Conservation (phyloP, 2,329 filamentous ascomycete genomes). For the Claviceps digitariae region DNA sequence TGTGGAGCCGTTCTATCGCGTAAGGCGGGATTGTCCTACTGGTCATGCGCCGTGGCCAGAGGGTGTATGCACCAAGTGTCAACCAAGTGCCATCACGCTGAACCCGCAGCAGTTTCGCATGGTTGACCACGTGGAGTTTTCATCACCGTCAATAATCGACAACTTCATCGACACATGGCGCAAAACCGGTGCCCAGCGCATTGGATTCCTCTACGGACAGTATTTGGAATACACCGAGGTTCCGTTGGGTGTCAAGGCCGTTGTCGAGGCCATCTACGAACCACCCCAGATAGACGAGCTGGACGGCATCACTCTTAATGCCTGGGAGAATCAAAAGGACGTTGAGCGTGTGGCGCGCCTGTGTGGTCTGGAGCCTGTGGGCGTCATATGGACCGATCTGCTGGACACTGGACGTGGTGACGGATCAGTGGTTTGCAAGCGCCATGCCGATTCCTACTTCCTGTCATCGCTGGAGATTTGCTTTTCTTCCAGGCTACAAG, state of each 20-base stretch:
- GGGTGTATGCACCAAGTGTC: constrained; percentile 95
- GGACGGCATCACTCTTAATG: constrained; percentile 72
- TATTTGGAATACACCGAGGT: constrained; percentile 88
- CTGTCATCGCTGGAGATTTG: constrained; percentile 84
- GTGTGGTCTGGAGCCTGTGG: constrained; percentile 79
- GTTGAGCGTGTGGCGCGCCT: constrained; percentile 67
- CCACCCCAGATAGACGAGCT: constrained; percentile 80
- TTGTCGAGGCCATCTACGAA: constrained; percentile 96
- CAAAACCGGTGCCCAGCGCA: constrained; percentile 64
- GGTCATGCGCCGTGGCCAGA: constrained; percentile 90
- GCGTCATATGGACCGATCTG: constrained; percentile 90
- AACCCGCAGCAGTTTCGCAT: constrained; percentile 90
- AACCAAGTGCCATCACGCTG: constrained; percentile 90
- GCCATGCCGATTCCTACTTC: constrained; percentile 90
- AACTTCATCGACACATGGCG: constrained; percentile 89
- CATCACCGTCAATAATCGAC: constrained; percentile 71
- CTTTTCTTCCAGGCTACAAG: constrained; percentile 80
- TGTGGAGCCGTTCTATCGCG: constrained; percentile 82
- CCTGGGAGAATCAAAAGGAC: constrained; percentile 75
- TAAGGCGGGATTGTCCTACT: constrained; percentile 77
- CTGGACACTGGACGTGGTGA: constrained; percentile 68
- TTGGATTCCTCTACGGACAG: constrained; percentile 83
- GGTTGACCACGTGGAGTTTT: constrained; percentile 97
- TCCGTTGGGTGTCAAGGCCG: constrained; percentile 83
- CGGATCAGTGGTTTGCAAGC: constrained; percentile 83